A percentile compares a stretch with the other conserved stretches of the same genome.
Conservation (phyloP, 768 basidiomycete genomes). For the Saitozyma sp. region DNA sequence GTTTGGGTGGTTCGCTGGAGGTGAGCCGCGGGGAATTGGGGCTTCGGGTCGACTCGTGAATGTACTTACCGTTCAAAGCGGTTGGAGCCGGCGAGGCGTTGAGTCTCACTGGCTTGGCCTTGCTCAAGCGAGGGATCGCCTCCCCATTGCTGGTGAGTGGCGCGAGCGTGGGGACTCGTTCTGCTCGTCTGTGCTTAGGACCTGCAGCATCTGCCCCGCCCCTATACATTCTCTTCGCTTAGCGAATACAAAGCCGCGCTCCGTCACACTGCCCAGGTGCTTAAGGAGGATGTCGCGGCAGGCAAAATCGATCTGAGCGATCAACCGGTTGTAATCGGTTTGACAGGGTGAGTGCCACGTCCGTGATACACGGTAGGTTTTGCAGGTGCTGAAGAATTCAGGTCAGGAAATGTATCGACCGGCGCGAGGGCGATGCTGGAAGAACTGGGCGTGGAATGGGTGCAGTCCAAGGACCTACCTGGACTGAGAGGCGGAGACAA, state of each 20-base stretch:
- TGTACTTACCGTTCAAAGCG: constrained; percentile 56
- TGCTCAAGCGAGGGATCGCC: constrained; percentile 74
- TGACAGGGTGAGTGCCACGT: constrained; percentile 67
- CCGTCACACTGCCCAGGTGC: constrained; percentile 61
- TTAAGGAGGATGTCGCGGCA: constrained; percentile 55
- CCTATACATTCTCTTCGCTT: constrained; percentile 69
- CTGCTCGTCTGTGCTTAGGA: not conserved
- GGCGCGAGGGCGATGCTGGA: constrained; percentile 72
- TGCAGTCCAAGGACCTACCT: constrained; percentile 63
- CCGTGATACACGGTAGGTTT: constrained; percentile 7
- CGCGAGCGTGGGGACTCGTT: not conserved
- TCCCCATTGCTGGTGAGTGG: constrained; percentile 77
- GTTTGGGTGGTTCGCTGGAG: constrained; percentile 91
- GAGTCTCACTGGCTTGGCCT: constrained; percentile 71
- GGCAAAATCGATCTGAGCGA: constrained; percentile 57
- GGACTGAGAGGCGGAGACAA: constrained; percentile 48
- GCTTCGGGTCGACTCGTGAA: too few relatives aligned
- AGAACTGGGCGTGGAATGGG: constrained; percentile 67
- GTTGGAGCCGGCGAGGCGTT: constrained; percentile 83
- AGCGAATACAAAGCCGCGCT: constrained; percentile 61
- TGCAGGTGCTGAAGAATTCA: constrained; percentile 41
- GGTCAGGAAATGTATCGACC: constrained; percentile 76
- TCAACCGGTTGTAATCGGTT: constrained; percentile 69
- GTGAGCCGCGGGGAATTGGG: constrained; percentile 54
- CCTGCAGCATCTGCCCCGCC: constrained; percentile 71